Percentiles rank a stretch among this genome's conserved stretches.
phyloP scores from a whole-genome alignment of 2,329 filamentous ascomycete species.

The Talaromyces sp. region DNA sequence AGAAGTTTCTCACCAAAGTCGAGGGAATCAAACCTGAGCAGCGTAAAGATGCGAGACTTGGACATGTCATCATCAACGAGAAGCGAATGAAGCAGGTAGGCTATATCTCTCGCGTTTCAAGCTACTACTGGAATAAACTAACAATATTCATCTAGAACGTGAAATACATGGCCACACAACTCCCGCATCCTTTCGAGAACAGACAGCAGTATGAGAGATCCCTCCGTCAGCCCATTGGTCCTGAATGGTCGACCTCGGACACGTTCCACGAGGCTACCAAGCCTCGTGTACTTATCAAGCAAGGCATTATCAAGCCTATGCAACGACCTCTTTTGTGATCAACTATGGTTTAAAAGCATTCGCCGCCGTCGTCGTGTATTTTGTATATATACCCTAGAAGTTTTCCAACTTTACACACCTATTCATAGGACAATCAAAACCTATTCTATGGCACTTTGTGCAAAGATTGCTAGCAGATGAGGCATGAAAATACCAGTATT shows the following conservation, averaged over 20 bases:
- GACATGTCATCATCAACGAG: constrained; percentile 88
- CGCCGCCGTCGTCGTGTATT: not conserved
- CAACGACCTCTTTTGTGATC: constrained; percentile 65
- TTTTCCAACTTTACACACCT: not conserved
- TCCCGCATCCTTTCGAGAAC: constrained; percentile 89
- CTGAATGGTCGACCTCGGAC: constrained; percentile 95
- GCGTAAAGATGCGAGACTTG: constrained; percentile 77
- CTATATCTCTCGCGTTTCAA: constrained; percentile 15
- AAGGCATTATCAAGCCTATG: constrained; percentile 85
- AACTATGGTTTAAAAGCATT: no score
- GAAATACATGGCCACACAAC: constrained; percentile 77
- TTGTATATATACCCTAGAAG: not conserved
- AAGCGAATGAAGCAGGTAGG: constrained; percentile 81
- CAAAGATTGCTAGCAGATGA: not conserved
- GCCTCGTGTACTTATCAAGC: constrained; percentile 85
- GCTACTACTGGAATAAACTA: constrained; percentile 4
- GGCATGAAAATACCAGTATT: no score
- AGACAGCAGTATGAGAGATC: constrained; percentile 86
- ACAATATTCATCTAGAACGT: constrained; percentile 59
- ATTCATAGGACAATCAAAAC: not conserved
- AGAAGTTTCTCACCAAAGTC: constrained; percentile 50
- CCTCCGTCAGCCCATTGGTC: constrained; percentile 80
- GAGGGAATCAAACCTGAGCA: constrained; percentile 74
- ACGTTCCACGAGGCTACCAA: constrained; percentile 87
- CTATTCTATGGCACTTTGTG: not conserved